These are phyloP conservation scores for Acorus gramineus DNA, from an alignment of 106 monocot genomes.

Conservation along the genomic window DNA sequence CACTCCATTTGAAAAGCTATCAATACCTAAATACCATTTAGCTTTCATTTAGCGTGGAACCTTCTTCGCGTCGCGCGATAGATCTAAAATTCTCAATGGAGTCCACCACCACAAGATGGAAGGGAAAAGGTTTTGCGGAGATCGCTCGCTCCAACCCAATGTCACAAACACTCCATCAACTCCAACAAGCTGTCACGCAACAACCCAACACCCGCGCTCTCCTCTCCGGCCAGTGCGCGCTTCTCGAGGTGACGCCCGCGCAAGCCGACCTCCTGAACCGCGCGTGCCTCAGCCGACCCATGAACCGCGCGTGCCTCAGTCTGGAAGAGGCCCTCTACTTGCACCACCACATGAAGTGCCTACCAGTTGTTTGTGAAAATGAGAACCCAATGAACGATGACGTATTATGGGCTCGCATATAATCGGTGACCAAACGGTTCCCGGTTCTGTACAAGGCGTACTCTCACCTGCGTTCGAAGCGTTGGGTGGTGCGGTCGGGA, in stretches of 20 bases:
- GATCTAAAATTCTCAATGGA: background rate
- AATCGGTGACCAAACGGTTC: constrained; percentile 12
- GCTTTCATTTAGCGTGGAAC: background rate
- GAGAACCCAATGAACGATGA: constrained; percentile 1
- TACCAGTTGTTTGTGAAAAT: constrained; percentile 17
- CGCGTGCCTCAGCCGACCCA: constrained; percentile 40
- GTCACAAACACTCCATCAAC: constrained; percentile 38
- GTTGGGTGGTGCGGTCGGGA: constrained; percentile 63
- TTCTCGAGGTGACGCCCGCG: constrained; percentile 24
- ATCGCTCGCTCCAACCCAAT: constrained; percentile 54
- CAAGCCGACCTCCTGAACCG: constrained; percentile 33
- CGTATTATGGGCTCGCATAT: constrained; percentile 46
- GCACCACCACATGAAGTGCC: constrained; percentile 31
- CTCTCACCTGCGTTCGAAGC: constrained; percentile 56
- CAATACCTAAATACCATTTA: too few relatives aligned
- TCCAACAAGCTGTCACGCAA: constrained; percentile 22
- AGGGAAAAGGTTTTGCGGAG: constrained; percentile 44
- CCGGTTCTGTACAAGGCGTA: constrained; percentile 52
- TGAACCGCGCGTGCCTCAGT: constrained; percentile 28
- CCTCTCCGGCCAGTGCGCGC: constrained; percentile 13
- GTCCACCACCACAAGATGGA: constrained; percentile 51
- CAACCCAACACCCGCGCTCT: constrained; percentile 20
- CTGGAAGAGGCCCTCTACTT: constrained; percentile 70
- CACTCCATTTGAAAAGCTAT: too few relatives aligned
- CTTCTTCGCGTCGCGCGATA: too few relatives aligned